Base-by-base conservation (phyloP, 169 alveolate genomes). In the Plasmodium gonderi region DNA sequence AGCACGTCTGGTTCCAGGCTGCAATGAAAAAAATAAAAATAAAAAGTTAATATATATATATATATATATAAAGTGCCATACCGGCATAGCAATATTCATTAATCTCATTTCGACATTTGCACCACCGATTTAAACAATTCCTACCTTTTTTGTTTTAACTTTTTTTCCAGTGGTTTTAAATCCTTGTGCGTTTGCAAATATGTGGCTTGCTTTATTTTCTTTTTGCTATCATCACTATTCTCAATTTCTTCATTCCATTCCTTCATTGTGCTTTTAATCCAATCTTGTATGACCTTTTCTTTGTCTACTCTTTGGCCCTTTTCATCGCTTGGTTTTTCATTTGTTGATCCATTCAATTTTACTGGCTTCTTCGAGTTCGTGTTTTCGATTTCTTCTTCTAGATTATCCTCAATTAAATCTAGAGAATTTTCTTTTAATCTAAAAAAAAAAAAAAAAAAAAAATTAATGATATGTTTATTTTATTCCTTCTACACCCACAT, bases 161-260 rank as follows among this genome's bases (percentile, higher is more conserved):
- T 85, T 45, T 85, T 85, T 78, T 85, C 92, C 33, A 85, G 80
- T 3, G 92, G 92, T 29, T 75, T 85, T 68, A 85, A 75, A 75
- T 85, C 92, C n/a, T 85, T 85, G 67, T 85, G 92, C 36, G 92
- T 85, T 78, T 85, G 92, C 31, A 85, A 75, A 45, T 85, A 85
- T 8, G 92, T 85, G 33, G 92, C 92, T 76, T 75, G 75, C 68
- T 85, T 85, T 75, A 85, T 85, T 85, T 85, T 85, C 51, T 85
- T 85, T 36, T 85, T 85, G 67, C 47, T 26, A 26, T 85, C 92
- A 49, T 49, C 79, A 47, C 17, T 74, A 45, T 60, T 85, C 26
- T 85, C 92, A 67, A 85, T 85, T 85, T 85, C 92, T 85, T 85
- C 92, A 45, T 85, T 85, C 92, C 92, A 85, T 78, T 75, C 92